A percentile compares a stretch with the other conserved stretches of the same genome.
phyloP scores from a whole-genome alignment of 2,329 filamentous ascomycete genomes.

The Gaeumannomyces tritici region DNA sequence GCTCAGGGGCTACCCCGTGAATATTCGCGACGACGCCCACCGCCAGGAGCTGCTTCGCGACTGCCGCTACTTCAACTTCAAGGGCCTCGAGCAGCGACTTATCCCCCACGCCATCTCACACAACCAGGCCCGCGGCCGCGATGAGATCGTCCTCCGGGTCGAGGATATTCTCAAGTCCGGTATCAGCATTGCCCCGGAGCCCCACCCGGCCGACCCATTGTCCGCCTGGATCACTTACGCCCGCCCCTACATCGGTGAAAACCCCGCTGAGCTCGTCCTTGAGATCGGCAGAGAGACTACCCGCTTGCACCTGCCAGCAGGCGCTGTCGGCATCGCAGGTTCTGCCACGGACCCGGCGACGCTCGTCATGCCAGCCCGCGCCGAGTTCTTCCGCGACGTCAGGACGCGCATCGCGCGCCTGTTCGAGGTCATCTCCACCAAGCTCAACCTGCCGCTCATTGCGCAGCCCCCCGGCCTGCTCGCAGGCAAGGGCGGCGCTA shows the following conservation, averaged over 20 bases:
- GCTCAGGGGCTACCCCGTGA: conserved; percentile 72
- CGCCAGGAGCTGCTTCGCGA: conserved; percentile 71
- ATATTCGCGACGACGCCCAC: conserved; percentile 68
- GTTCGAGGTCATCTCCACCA: conserved; percentile 72
- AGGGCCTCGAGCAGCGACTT: conserved; percentile 79
- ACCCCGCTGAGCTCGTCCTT: conserved; percentile 62
- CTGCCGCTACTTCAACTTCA: conserved; percentile 87
- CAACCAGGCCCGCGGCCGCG: conserved; percentile 57
- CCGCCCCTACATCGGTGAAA: conserved; percentile 75
- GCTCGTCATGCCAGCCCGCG: conserved; percentile 33
- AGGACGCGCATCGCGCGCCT: conserved; percentile 63
- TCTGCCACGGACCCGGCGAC: conserved; percentile 9
- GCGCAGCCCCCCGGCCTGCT: conserved; percentile 54
- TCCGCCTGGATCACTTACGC: conserved; percentile 63
- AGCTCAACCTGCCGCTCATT: conserved; percentile 58
- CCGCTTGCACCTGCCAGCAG: conserved; percentile 36
- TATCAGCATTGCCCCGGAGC: conserved; percentile 52
- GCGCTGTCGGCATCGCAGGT: conserved; percentile 10
- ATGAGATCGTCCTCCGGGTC: conserved; percentile 71
- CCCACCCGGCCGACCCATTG: conserved; percentile 14
- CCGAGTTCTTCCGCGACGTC: conserved; percentile 64
- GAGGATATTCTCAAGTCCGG: conserved; percentile 87
- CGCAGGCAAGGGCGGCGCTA: conserved; percentile 53
- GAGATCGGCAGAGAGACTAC: conserved; percentile 66
- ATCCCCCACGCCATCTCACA: conserved; percentile 68